These are phyloP conservation scores for Tuber brumale DNA, from an alignment of 495 filamentous ascomycete species.

Conservation along the genomic window DNA sequence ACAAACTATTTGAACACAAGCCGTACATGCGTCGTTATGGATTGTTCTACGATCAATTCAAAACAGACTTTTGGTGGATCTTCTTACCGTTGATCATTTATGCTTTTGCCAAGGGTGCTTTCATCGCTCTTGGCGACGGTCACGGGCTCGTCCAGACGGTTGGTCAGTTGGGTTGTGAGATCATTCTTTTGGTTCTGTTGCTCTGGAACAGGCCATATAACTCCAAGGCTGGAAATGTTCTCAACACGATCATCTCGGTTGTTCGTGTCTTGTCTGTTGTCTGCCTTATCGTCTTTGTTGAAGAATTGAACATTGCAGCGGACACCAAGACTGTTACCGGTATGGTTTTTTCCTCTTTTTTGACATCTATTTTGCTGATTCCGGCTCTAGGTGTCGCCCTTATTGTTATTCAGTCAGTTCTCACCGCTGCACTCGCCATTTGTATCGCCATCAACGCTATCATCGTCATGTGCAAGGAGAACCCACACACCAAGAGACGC, in stretches of 20 bases:
- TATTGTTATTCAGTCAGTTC: slow-evolving; percentile 76
- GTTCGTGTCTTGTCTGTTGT: slow-evolving; percentile 88
- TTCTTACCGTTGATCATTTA: slow-evolving; percentile 89
- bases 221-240: slow-evolving; percentile 74
- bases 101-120: slow-evolving; percentile 81
- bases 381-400: slow-evolving; percentile 62
- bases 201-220: slow-evolving; percentile 83
- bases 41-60: slow-evolving; percentile 93
- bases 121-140: slow-evolving; percentile 80
- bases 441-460: slow-evolving; percentile 86
- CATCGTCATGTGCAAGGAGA: slow-evolving; percentile 71
- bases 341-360: slow-evolving; percentile 9
- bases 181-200: slow-evolving; percentile 57
- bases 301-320: slow-evolving; percentile 81
- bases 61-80: slow-evolving; percentile 90
- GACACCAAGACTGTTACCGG: slow-evolving; percentile 86
- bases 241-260: slow-evolving; percentile 88
- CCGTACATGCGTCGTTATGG: slow-evolving; percentile 91
- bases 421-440: slow-evolving; percentile 79
- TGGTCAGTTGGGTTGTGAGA: slow-evolving; percentile 74
- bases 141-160: slow-evolving; percentile 74
- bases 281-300: slow-evolving; percentile 88
- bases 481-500: slow-evolving; percentile 74
- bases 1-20: slow-evolving; percentile 73
- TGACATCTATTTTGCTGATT: slow-evolving; percentile 18